Conservation (phyloP, 2,329 filamentous ascomycete genomes). For the Colletotrichum endophyticum region DNA sequence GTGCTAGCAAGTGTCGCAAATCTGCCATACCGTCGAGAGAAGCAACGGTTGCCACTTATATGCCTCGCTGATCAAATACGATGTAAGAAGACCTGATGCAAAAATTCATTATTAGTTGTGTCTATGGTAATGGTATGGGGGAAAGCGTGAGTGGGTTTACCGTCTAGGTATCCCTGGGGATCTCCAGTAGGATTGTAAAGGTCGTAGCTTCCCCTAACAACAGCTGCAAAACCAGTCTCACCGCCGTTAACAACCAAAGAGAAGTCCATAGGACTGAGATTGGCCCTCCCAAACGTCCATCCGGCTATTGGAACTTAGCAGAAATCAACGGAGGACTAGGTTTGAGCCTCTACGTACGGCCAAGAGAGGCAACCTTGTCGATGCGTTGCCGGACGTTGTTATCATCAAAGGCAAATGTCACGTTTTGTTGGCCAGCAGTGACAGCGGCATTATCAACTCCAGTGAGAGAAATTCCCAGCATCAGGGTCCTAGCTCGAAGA, state of each 20-base stretch:
- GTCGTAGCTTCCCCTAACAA: not conserved
- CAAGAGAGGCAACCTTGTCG: not conserved
- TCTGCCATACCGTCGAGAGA: not conserved
- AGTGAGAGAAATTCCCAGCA: not conserved
- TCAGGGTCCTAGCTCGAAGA: not conserved
- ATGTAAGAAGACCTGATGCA: not conserved
- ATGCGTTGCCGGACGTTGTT: not conserved
- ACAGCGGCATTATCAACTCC: not conserved
- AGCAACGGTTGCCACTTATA: slow-evolving; percentile 13
- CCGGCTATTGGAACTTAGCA: not conserved
- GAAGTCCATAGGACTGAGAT: slow-evolving; percentile 12
- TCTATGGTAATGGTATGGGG: too few relatives aligned
- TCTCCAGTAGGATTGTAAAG: not conserved
- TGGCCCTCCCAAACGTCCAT: not conserved
- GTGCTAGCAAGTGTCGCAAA: not conserved
- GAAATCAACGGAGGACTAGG: accelerated
- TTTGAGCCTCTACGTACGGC: not conserved
- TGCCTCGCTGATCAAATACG: slow-evolving; percentile 3
- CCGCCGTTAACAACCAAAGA: not conserved
- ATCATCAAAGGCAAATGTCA: not conserved
- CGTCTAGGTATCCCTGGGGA: not conserved
- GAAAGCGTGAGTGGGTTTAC: too few relatives aligned
- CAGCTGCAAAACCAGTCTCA: slow-evolving; percentile 1
- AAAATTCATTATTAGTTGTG: not conserved
- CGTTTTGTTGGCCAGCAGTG: not conserved